Percentiles rank a stretch among this genome's conserved stretches.
These are phyloP conservation scores for Aspergillus jensenii DNA, from an alignment of 2,329 filamentous ascomycete genomes.

Conservation along the genomic window DNA sequence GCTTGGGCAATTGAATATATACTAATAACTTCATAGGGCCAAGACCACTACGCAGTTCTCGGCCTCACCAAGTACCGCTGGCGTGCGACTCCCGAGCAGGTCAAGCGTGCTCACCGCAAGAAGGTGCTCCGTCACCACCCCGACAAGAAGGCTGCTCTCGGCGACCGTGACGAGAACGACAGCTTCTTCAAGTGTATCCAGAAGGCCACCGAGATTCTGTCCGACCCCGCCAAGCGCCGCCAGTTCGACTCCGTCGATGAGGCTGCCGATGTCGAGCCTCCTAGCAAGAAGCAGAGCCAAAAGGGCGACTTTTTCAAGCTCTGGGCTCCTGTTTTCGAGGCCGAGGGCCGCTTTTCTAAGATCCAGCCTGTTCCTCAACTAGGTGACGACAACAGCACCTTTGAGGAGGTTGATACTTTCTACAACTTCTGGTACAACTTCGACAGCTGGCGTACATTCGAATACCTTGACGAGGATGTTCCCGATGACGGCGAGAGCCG, in stretches of 20 bases:
- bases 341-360: slow-evolving; percentile 91
- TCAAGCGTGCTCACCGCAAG: slow-evolving; percentile 98
- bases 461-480: slow-evolving; percentile 98
- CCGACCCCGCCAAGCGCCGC: slow-evolving; percentile 86
- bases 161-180: slow-evolving; percentile 80
- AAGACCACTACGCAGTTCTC: slow-evolving; percentile 98
- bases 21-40: slow-evolving; percentile 55
- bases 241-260: slow-evolving; percentile 98
- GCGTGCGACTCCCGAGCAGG: slow-evolving; percentile 94
- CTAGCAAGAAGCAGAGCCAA: slow-evolving; percentile 82
- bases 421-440: slow-evolving; percentile 99
- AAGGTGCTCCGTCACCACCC: slow-evolving; percentile 99
- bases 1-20: neutral
- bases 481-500: slow-evolving; percentile 98
- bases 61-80: slow-evolving; percentile 89
- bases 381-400: slow-evolving; percentile 77
- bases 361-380: slow-evolving; percentile 82
- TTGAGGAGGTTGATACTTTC: slow-evolving; percentile 89
- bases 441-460: slow-evolving; percentile 95
- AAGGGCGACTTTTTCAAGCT: slow-evolving; percentile 94
- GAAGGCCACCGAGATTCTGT: slow-evolving; percentile 90
- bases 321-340: slow-evolving; percentile 86
- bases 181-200: slow-evolving; percentile 99
- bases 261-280: slow-evolving; percentile 86
- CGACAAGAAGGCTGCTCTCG: slow-evolving; percentile 94